A percentile compares a stretch with the other conserved stretches of the same genome.
These are phyloP conservation scores for Xylaria hypoxylon DNA, from an alignment of 2,329 filamentous ascomycete species.

Conservation along the genomic window DNA sequence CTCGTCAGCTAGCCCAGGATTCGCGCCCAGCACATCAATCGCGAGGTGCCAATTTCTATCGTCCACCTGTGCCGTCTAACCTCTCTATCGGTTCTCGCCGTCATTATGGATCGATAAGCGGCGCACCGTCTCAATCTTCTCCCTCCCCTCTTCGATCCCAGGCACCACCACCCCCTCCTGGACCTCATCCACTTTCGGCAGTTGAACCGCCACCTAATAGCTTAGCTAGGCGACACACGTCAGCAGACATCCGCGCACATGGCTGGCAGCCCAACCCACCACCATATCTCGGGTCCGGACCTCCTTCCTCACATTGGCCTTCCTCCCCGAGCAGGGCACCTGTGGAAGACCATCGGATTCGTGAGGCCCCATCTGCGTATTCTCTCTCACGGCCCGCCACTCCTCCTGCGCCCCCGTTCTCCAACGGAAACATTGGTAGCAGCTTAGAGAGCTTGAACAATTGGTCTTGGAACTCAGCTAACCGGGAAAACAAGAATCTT, in stretches of 20 bases:
- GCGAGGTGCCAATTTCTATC: slow-evolving; percentile 72
- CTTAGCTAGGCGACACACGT: slow-evolving; percentile 87
- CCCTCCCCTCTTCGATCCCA: slow-evolving; percentile 78
- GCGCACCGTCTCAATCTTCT: slow-evolving; percentile 75
- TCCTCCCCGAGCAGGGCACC: slow-evolving; percentile 64
- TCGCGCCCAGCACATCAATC: slow-evolving; percentile 70
- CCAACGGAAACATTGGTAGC: slow-evolving; percentile 62
- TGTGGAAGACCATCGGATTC: slow-evolving; percentile 66
- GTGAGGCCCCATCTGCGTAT: slow-evolving; percentile 68
- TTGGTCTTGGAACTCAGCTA: slow-evolving; percentile 68
- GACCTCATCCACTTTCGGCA: slow-evolving; percentile 71
- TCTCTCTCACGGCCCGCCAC: slow-evolving; percentile 66
- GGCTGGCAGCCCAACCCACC: slow-evolving; percentile 73
- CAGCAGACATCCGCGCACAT: slow-evolving; percentile 92
- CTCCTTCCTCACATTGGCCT: slow-evolving; percentile 64
- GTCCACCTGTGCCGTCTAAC: slow-evolving; percentile 84
- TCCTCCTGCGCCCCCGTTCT: slow-evolving; percentile 64
- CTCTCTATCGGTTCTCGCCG: slow-evolving; percentile 80
- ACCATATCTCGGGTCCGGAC: slow-evolving; percentile 73
- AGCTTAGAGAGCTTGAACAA: slow-evolving; percentile 60
- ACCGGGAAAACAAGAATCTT: slow-evolving; percentile 63
- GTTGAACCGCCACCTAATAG: slow-evolving; percentile 74
- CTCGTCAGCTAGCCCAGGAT: slow-evolving; percentile 86
- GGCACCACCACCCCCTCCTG: slow-evolving; percentile 69
- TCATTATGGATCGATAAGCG: slow-evolving; percentile 86